These are phyloP conservation scores for Cardamine chenopodiifolia DNA, from an alignment of 345 rosid genomes.

Conservation along the genomic window DNA sequence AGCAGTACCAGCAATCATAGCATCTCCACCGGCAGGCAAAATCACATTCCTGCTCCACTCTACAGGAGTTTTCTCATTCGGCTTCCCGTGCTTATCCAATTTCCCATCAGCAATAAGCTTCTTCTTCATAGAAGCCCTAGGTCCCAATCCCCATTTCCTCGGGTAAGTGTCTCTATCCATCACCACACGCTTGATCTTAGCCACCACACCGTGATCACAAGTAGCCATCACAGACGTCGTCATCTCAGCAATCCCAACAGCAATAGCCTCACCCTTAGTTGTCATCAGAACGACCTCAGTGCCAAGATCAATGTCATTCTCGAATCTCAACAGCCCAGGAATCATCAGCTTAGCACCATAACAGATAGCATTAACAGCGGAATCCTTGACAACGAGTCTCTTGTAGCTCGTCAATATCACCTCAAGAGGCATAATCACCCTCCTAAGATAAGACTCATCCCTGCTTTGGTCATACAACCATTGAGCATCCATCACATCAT, in stretches of 20 bases:
- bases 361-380: conserved; percentile 93
- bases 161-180: conserved; percentile 99
- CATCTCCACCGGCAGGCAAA: conserved; percentile 75
- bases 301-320: conserved; percentile 84
- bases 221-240: conserved; percentile 95
- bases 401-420: conserved; percentile 85
- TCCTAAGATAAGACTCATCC: conserved; percentile 81
- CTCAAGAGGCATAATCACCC: conserved; percentile 92
- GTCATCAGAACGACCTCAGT: conserved; percentile 95
- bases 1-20: conserved; percentile 68
- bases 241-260: conserved; percentile 96
- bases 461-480: conserved; percentile 67
- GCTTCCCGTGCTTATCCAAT: conserved; percentile 87
- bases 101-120: conserved; percentile 79
- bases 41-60: conserved; percentile 83
- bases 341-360: conserved; percentile 96
- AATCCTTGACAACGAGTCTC: conserved; percentile 91
- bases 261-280: conserved; percentile 92
- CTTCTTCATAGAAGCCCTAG: conserved; percentile 86
- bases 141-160: conserved; percentile 96
- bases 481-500: conserved; percentile 98
- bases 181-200: conserved; percentile 94
- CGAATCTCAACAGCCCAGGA: conserved; percentile 86
- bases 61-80: conserved; percentile 71
- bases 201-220: conserved; percentile 95